Conservation (phyloP, 345 rosid genomes). For the Brassica incana region DNA sequence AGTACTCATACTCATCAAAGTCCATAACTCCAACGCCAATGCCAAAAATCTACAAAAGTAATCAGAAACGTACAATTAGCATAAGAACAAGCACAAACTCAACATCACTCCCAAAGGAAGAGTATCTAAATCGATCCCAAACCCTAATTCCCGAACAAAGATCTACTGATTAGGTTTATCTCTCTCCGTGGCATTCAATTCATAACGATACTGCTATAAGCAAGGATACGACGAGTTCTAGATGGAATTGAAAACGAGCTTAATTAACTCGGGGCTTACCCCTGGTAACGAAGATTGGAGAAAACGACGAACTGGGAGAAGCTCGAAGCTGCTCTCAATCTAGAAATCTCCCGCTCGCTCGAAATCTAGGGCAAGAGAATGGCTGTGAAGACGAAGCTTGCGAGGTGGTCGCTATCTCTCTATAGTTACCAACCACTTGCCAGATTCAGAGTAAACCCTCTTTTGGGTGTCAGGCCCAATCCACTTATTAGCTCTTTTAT, state of each 20-base stretch:
- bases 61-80: neutral
- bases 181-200: neutral
- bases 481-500: neutral
- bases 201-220: neutral
- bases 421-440: neutral
- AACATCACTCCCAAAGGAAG: neutral
- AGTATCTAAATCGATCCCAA: constrained; percentile 7
- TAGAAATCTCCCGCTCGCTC: constrained; percentile 32
- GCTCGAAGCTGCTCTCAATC: constrained; percentile 26
- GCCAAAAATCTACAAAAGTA: constrained; percentile 16
- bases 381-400: constrained; percentile 26
- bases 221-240: neutral
- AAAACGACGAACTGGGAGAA: constrained; percentile 12
- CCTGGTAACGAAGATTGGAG: constrained; percentile 5
- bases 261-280: constrained; percentile 3
- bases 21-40: constrained; percentile 53
- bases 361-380: constrained; percentile 30
- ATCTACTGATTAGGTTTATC: neutral
- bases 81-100: neutral
- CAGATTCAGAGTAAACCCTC: constrained; percentile 32
- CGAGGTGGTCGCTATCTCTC: constrained; percentile 24
- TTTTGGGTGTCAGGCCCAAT: constrained; percentile 29
- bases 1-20: constrained; percentile 93
- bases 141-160: neutral
- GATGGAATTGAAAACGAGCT: constrained; percentile 17